Base-by-base conservation (phyloP, 495 filamentous ascomycete species). In the Friedmanniomyces simplex region DNA sequence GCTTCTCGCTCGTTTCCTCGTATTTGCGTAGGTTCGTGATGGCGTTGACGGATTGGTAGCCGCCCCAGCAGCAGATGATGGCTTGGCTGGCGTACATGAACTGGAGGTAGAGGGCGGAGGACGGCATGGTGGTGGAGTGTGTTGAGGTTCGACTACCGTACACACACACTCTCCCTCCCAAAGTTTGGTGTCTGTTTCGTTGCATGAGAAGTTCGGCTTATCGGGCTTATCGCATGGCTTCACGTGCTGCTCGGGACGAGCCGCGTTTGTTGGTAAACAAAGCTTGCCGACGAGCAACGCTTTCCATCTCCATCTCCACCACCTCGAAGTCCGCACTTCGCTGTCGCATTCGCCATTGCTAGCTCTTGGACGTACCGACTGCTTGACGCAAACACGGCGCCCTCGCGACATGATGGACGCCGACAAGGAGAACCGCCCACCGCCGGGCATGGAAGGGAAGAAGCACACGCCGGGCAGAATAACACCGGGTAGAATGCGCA, bases 21-120 rank as follows among this genome's bases (percentile, higher is more conserved):
- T 77, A 77, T 30, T 68, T 63, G 3, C 52, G 69, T 0, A 77
- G 66, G 34, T 72, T 71, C 41, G 57, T 68, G 60, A 77, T 77
- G 57, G 72, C 71, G 28, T 66, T 55, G 64, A 71, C 74, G 37
- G 71, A 75, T 24, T 62, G 47, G 46, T 54, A 66, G 32, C 64
- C 55, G 18, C 59, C 68, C 55, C 67, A 71, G 13, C 30, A 41
- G n/a, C 57, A 51, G 20, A 65, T 12, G n/a, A 42, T 30, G 14
- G 56, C 50, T 46, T 69, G 60, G 50, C 18, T 26, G 24, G 48
- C 21, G 32, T 58, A 71, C 72, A 69, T 71, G 71, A 54, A 12
- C 2, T 25, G 36, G 24, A 67, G 52, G 45, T 60, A 57, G 46
- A 54, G 12, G 8, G 50, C 24, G 28, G 61, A 21, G 22, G 43